phyloP scores from a whole-genome alignment of 106 monocot genomes.

The Dendrobium nobile region DNA sequence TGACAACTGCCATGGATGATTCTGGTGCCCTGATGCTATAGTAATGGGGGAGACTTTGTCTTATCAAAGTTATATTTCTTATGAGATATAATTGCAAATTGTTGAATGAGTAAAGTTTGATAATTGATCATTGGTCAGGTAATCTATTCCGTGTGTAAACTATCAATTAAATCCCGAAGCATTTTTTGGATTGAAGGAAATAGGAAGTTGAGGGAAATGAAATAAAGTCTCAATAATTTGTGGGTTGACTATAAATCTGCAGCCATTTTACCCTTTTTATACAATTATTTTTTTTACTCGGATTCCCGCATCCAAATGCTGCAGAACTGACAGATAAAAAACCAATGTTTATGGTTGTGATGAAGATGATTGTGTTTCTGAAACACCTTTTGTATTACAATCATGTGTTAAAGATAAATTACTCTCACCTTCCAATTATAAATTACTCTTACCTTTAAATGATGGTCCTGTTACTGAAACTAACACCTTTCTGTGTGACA shows the following conservation, averaged over 20 bases:
- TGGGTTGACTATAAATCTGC: no score
- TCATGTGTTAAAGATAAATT: no score
- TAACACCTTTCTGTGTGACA: no score
- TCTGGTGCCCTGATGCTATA: not conserved
- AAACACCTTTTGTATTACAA: no score
- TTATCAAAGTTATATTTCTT: not conserved
- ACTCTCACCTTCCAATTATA: no score
- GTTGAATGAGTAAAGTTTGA: not conserved
- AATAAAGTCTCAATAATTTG: no score
- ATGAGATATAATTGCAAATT: not conserved
- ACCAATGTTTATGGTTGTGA: not conserved
- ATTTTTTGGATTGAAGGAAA: not conserved
- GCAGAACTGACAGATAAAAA: not conserved
- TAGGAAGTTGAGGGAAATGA: not conserved
- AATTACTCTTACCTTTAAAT: no score
- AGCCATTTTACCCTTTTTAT: not conserved
- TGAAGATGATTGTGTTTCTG: no score
- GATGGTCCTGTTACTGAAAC: no score
- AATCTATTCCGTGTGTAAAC: not conserved
- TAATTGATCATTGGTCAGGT: not conserved
- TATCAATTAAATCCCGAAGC: not conserved
- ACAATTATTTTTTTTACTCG: not conserved
- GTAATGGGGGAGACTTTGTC: not conserved
- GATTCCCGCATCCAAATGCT: not conserved
- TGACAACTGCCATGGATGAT: not conserved